Conservation (phyloP, 805 yeast genomes). For the Kregervanrija delftensis region DNA sequence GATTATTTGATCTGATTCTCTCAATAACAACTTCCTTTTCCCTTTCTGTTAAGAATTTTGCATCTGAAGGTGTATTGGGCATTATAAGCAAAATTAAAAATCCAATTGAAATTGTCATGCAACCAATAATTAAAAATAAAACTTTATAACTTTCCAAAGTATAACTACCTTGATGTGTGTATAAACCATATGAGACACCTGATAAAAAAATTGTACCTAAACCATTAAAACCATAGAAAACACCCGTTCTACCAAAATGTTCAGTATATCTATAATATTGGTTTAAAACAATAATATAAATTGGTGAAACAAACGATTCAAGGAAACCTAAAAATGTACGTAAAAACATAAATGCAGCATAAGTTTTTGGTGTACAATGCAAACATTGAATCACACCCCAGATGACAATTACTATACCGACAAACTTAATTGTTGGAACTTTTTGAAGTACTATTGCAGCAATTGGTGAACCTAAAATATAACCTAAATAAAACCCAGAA, state of each 20-base stretch:
- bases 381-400: slow-evolving; percentile 29
- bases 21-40: slow-evolving; percentile 35
- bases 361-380: slow-evolving; percentile 25
- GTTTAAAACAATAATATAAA: slow-evolving; percentile 19
- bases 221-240: slow-evolving; percentile 30
- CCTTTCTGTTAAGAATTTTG: slow-evolving; percentile 33
- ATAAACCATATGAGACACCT: slow-evolving; percentile 17
- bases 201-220: slow-evolving; percentile 7
- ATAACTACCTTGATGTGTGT: slow-evolving; percentile 23
- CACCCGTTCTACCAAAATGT: slow-evolving; percentile 32
- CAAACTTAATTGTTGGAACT: slow-evolving; percentile 25
- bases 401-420: slow-evolving; percentile 20
- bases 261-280: slow-evolving; percentile 40
- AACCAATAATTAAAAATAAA: slow-evolving; percentile 46
- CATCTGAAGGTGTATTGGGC: slow-evolving; percentile 47
- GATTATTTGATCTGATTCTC: slow-evolving; percentile 29
- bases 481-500: slow-evolving; percentile 31
- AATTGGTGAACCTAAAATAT: slow-evolving; percentile 18
- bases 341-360: slow-evolving; percentile 28
- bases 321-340: slow-evolving; percentile 30
- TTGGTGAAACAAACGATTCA: slow-evolving; percentile 22
- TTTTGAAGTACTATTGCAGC: slow-evolving; percentile 22
- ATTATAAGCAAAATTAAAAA: slow-evolving; percentile 30
- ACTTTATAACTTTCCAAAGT: slow-evolving; percentile 35
- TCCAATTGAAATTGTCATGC: slow-evolving; percentile 35